These are phyloP conservation scores for Torrubiella hemipterigena DNA, from an alignment of 2,329 filamentous ascomycete genomes.

Conservation along the genomic window DNA sequence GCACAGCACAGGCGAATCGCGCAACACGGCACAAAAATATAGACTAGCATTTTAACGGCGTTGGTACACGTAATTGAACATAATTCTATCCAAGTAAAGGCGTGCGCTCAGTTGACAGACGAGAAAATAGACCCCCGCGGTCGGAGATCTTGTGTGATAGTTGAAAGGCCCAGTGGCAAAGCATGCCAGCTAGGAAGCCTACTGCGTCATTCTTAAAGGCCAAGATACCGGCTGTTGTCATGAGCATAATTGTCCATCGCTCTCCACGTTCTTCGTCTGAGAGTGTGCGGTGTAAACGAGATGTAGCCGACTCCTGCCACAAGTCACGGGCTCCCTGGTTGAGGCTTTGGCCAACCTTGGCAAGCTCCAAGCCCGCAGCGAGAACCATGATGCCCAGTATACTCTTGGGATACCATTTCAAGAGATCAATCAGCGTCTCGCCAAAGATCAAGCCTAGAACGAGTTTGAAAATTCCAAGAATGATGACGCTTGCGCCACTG, in stretches of 20 bases:
- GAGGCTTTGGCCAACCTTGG: slow-evolving; percentile 71
- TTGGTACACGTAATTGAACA: too few species aligned
- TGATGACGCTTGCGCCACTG: slow-evolving; percentile 70
- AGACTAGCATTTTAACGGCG: too few species aligned
- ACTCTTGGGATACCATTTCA: slow-evolving; percentile 62
- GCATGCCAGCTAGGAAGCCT: slow-evolving; percentile 71
- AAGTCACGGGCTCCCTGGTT: slow-evolving; percentile 58
- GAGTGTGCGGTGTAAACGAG: slow-evolving; percentile 37
- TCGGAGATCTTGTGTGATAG: slow-evolving; percentile 29
- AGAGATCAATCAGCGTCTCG: slow-evolving; percentile 56
- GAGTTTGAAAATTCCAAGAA: slow-evolving; percentile 68
- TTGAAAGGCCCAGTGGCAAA: slow-evolving; percentile 61
- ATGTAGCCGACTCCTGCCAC: slow-evolving; percentile 38
- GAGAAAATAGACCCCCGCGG: slow-evolving; percentile 16
- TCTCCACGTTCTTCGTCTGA: slow-evolving; percentile 58
- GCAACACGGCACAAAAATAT: too few species aligned
- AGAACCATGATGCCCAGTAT: slow-evolving; percentile 82
- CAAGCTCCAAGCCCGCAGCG: slow-evolving; percentile 77
- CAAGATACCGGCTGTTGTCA: slow-evolving; percentile 70
- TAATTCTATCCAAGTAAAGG: slow-evolving; percentile 16
- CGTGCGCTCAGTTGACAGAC: slow-evolving; percentile 14
- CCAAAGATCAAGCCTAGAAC: slow-evolving; percentile 65
- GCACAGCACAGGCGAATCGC: too few species aligned
- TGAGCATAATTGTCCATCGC: slow-evolving; percentile 82
- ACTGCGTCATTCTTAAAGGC: slow-evolving; percentile 86